Conservation (phyloP, 164 flowering plant genomes). For the Kingdonia uniflora region DNA sequence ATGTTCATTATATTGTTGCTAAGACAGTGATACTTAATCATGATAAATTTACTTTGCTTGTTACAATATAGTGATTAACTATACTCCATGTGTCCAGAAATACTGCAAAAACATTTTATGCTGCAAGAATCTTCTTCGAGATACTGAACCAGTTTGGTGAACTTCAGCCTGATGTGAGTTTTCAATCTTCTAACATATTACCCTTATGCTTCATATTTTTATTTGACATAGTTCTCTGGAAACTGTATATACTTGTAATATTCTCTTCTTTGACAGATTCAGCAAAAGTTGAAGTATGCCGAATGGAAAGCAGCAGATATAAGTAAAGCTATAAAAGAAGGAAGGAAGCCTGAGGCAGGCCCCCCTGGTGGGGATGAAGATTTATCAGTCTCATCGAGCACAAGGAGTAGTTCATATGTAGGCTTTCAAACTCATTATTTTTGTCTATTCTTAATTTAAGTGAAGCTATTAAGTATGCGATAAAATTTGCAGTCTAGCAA, state of each 20-base stretch:
- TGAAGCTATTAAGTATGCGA: too few relatives aligned
- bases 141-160: constrained; percentile 87
- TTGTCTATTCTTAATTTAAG: neutral
- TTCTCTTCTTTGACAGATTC: constrained; percentile 43
- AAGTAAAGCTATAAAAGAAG: constrained; percentile 94
- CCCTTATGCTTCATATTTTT: neutral
- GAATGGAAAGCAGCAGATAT: constrained; percentile 99
- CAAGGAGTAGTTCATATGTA: constrained; percentile 43
- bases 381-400: constrained; percentile 33
- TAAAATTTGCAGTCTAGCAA: too few relatives aligned
- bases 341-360: constrained; percentile 85
- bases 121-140: constrained; percentile 98
- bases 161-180: constrained; percentile 85
- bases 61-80: neutral
- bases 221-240: neutral
- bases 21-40: too few relatives aligned
- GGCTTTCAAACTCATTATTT: constrained; percentile 11
- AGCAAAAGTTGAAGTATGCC: constrained; percentile 95
- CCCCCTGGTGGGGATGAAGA: constrained; percentile 77
- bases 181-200: constrained; percentile 1
- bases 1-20: too few relatives aligned
- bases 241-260: neutral
- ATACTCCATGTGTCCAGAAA: constrained; percentile 35
- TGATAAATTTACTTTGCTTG: too few relatives aligned
- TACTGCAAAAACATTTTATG: constrained; percentile 96